phyloP scores from a whole-genome alignment of 2,329 filamentous ascomycete genomes.

The Penicillium sp. region DNA sequence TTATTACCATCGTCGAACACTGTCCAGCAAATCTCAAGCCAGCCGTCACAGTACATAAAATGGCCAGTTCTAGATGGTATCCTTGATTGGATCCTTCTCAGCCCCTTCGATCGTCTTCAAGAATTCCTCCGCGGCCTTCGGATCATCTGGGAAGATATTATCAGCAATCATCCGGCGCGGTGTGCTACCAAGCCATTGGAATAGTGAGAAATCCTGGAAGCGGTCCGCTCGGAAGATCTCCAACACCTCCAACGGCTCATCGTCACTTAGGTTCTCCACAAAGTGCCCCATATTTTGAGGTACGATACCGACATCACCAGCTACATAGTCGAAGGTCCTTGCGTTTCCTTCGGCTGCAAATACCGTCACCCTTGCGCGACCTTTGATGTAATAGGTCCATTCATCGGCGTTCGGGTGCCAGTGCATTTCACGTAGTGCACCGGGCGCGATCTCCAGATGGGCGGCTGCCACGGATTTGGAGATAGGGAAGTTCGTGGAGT shows the following conservation, averaged over 20 bases:
- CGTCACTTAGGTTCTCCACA: slow-evolving; percentile 68
- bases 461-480: slow-evolving; percentile 70
- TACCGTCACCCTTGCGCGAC: slow-evolving; percentile 69
- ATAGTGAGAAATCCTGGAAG: slow-evolving; percentile 69
- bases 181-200: slow-evolving; percentile 72
- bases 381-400: slow-evolving; percentile 72
- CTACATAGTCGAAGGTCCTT: slow-evolving; percentile 68
- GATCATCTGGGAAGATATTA: slow-evolving; percentile 8
- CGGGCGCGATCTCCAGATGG: slow-evolving; percentile 65
- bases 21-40: background rate
- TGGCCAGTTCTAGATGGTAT: background rate
- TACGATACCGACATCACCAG: slow-evolving; percentile 72
- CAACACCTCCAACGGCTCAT: slow-evolving; percentile 68
- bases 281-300: slow-evolving; percentile 74
- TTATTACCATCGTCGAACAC: too few relatives aligned
- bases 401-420: slow-evolving; percentile 77
- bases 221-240: slow-evolving; percentile 68
- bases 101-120: slow-evolving; percentile 59
- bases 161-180: slow-evolving; percentile 49
- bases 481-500: slow-evolving; percentile 69
- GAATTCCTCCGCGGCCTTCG: slow-evolving; percentile 52
- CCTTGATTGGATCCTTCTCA: slow-evolving; percentile 41
- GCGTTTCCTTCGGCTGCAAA: slow-evolving; percentile 67
- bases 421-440: slow-evolving; percentile 71
- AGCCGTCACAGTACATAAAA: background rate